Evolutionary conservation across 495 filamentous ascomycete genomes (phyloP), one percentile per base, ranked within the genome.

Genomic region (Neurospora pannonica): DNA sequence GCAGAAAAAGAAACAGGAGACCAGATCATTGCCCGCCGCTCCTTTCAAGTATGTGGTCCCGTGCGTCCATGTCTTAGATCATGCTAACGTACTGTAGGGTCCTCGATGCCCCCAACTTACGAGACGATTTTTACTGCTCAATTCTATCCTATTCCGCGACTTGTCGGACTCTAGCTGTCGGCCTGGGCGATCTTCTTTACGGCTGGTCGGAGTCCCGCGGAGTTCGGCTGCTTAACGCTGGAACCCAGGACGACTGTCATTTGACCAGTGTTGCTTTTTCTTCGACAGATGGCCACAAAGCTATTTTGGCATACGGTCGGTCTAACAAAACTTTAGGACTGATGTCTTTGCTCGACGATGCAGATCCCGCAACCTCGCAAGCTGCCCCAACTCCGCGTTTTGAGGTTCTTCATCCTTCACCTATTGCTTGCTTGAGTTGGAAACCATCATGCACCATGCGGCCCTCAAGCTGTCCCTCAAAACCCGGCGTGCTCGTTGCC

Each of bases 91-190:
- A 74, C 70, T 85, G 78, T 48, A 87, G 85, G 81, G 94, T 97
- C 4, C 84, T 99, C 17, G 94, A 97, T 84, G 96, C 96, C 5
- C 95, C 95, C 2, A 87, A 88, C 34, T 86, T 98, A 69, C 88
- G 93, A 37, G 96, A 99, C 80, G 97, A 99, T 81, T 99, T 94
- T 77, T 99, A 99, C 79, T 98, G 94, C 82, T 94, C 95, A 0
- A 87, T 94, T 9, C 87, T 99, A 70, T 94, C 96, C 8, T 98
- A 98, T 81, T 97, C 90, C 2, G 82, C 85, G 31, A 91, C 87
- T 9, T 86, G 88, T 40, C 88, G 92, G 39, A 92, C 91, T 17
- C 88, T 99, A 40, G 97, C 94, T 46, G 93, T 97, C 19, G 96
- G 93, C 0, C 88, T 98, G 17, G 89, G 89, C 5, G 89, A 91